Evolutionary conservation across 2,329 filamentous ascomycete species (phyloP), one percentile per base, ranked within the genome.

Genomic region (Epichloe typhina): DNA sequence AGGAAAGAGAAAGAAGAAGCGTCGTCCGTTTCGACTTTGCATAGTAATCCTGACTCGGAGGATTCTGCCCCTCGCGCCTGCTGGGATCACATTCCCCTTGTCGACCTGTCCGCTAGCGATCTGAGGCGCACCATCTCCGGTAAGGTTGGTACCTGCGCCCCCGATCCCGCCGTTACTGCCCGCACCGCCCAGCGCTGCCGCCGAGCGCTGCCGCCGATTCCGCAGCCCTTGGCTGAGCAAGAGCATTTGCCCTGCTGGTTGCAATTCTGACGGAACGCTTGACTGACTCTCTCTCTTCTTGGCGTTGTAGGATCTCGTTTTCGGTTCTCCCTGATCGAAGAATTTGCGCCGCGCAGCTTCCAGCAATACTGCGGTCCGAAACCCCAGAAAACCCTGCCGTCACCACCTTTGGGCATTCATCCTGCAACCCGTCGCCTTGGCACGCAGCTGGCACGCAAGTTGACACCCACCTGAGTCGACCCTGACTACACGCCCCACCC

Each of bases 31-130:
- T 23, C 19, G 9, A 19, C 19, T 21, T 37, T 46, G 19, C 6
- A 41, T 12, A 17, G 9, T 4, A 17, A 9, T 19, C 17, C 11
- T 19, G n/a, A n/a, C 39, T 41, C 37, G 39, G 39, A 19, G 39
- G 39, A 41, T 23, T 12, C 17, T 26, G 39, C 39, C 47, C 47
- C 37, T 38, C 35, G 23, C 41, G 23, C 46, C 43, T 42, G 48
- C 17, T n/a, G 37, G 17, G 15, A 9, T 17, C 35, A 19, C 42
- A 38, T 6, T 17, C 15, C 57, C 57, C 50, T 58, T 58, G 57
- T 55, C 56, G 52, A 49, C 56, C 58, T 58, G 56, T 50, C 54
- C 53, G 53, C 56, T 53, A 54, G 49, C 56, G 49, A 53, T 49
- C 52, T 39, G 37, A 53, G 52, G 46, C 49, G 49, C 38, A 46